Percentiles rank a stretch among this genome's conserved stretches.
Conservation (phyloP, 805 yeast species). For the Candida succiphila region DNA sequence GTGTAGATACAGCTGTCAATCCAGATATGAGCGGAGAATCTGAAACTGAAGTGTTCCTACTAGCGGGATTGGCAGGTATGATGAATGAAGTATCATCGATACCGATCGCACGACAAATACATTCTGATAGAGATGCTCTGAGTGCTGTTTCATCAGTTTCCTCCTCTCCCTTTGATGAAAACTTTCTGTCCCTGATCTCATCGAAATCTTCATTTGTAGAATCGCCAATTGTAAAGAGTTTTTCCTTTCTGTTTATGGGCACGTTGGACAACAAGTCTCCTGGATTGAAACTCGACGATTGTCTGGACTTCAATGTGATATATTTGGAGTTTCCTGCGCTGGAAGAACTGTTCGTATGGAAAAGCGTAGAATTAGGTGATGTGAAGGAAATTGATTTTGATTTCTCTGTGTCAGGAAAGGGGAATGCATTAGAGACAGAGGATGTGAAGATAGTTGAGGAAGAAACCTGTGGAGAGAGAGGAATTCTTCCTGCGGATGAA, state of each 20-base stretch:
- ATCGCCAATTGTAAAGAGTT: not conserved
- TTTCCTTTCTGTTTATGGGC: slow-evolving; percentile 32
- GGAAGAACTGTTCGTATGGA: not conserved
- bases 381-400: too few relatives aligned
- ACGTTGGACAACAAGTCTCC: slow-evolving; percentile 81
- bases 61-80: not conserved
- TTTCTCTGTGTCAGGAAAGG: not conserved
- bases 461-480: not conserved
- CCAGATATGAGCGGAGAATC: slow-evolving; percentile 13
- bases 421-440: not conserved
- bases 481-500: not conserved
- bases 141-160: slow-evolving; percentile 64
- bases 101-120: slow-evolving; percentile 61
- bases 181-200: not conserved
- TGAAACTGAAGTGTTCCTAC: not conserved
- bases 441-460: not conserved
- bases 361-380: not conserved
- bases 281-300: slow-evolving; percentile 48
- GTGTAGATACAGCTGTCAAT: slow-evolving; percentile 3
- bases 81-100: slow-evolving; percentile 27
- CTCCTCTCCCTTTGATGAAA: slow-evolving; percentile 34
- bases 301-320: slow-evolving; percentile 43
- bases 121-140: slow-evolving; percentile 58
- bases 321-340: slow-evolving; percentile 26
- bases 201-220: not conserved